phyloP scores from a whole-genome alignment of 495 filamentous ascomycete species.

The Annulohypoxylon nitens region DNA sequence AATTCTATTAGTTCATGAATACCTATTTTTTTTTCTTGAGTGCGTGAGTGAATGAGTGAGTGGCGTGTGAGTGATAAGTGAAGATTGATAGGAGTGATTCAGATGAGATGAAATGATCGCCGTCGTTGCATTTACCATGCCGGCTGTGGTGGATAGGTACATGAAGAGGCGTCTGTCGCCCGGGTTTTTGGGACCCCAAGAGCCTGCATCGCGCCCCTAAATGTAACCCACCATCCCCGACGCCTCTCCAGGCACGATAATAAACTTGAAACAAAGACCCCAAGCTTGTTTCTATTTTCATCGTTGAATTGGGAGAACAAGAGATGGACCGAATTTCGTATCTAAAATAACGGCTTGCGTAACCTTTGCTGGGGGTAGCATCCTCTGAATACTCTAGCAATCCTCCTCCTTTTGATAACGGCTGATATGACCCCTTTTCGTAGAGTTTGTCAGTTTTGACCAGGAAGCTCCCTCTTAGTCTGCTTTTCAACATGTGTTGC shows the following conservation, averaged over 20 bases:
- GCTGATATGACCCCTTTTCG: not conserved
- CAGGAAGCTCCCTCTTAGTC: not conserved
- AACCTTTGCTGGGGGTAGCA: not conserved
- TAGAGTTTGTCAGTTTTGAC: not conserved
- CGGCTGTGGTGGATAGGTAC: not conserved
- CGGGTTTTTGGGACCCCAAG: not conserved
- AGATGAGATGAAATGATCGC: slow-evolving; percentile 1
- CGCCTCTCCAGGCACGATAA: not conserved
- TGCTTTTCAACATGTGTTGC: too few relatives aligned
- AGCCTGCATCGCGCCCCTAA: not conserved
- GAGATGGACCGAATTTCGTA: not conserved
- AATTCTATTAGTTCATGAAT: not conserved
- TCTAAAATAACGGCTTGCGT: not conserved
- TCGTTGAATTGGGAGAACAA: not conserved
- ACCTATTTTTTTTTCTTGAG: not conserved
- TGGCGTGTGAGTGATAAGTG: not conserved
- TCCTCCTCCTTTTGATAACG: not conserved
- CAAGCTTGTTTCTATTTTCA: slow-evolving; percentile 13
- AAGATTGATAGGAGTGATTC: not conserved
- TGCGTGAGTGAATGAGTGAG: not conserved
- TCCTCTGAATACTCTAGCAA: not conserved
- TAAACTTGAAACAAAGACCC: slow-evolving; percentile 16
- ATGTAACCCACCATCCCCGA: not conserved
- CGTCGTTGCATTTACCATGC: not conserved
- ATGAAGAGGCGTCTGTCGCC: not conserved